phyloP scores from a whole-genome alignment of 495 filamentous ascomycete species.

The Aspergillus affinis region DNA sequence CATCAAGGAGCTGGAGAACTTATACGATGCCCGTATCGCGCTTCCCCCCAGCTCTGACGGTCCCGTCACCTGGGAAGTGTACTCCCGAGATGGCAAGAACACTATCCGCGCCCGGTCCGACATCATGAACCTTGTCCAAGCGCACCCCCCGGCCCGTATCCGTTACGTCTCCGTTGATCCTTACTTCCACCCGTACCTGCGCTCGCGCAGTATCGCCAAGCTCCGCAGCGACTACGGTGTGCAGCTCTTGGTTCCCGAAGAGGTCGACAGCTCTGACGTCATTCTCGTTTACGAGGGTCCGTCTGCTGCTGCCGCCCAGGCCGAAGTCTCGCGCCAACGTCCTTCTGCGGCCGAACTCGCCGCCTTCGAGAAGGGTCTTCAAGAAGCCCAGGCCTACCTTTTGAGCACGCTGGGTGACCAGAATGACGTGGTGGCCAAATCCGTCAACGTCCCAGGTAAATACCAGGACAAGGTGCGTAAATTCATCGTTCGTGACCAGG shows the following conservation, averaged over 20 bases:
- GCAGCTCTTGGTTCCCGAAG: slow-evolving; percentile 71
- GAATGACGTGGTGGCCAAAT: slow-evolving; percentile 61
- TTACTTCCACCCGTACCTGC: slow-evolving; percentile 80
- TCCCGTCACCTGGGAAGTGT: slow-evolving; percentile 78
- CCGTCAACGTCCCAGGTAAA: slow-evolving; percentile 72
- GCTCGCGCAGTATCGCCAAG: slow-evolving; percentile 58
- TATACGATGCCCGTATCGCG: slow-evolving; percentile 78
- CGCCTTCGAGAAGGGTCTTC: slow-evolving; percentile 65
- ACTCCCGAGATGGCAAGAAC: slow-evolving; percentile 80
- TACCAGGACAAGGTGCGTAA: slow-evolving; percentile 76
- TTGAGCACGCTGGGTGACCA: slow-evolving; percentile 68
- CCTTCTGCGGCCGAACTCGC: slow-evolving; percentile 60
- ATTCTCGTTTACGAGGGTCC: slow-evolving; percentile 83
- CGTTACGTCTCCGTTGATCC: slow-evolving; percentile 71
- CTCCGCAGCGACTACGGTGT: slow-evolving; percentile 76
- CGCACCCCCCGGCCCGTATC: slow-evolving; percentile 76
- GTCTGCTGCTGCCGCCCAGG: slow-evolving; percentile 51
- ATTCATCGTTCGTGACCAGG: slow-evolving; percentile 75
- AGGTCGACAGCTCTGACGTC: slow-evolving; percentile 61
- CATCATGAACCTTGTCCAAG: slow-evolving; percentile 74
- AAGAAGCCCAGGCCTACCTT: slow-evolving; percentile 72
- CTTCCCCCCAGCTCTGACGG: slow-evolving; percentile 63
- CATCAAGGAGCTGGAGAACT: slow-evolving; percentile 72
- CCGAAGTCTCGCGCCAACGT: slow-evolving; percentile 65
- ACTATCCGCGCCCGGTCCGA: slow-evolving; percentile 76